phyloP scores from a whole-genome alignment of 352 stramenopile genomes.

The Phytophthora crassamura region DNA sequence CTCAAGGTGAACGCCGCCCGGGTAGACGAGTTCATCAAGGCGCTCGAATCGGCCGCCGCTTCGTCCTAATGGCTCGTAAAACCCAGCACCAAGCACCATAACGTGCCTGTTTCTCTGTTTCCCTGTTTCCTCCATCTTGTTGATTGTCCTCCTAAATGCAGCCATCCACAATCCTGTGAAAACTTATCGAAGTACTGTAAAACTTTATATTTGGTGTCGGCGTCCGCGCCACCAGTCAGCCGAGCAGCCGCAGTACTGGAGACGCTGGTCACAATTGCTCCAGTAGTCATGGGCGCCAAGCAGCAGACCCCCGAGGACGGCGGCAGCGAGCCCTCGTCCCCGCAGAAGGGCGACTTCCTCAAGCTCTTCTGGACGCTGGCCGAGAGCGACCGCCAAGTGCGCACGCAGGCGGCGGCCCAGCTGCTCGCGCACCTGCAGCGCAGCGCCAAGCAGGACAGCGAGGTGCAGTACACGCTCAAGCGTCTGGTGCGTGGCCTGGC shows the following conservation, averaged over 20 bases:
- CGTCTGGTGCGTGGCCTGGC: conserved; percentile 90
- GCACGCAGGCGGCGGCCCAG: conserved; percentile 64
- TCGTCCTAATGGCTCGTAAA: conserved; percentile 23
- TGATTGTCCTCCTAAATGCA: not conserved
- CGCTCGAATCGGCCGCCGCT: conserved; percentile 48
- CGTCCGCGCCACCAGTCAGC: conserved; percentile 42
- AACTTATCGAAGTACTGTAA: no score
- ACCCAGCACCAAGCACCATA: no score
- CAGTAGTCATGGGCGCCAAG: conserved; percentile 43
- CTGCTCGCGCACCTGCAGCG: conserved; percentile 59
- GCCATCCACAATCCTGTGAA: no score
- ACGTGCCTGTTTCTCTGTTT: no score
- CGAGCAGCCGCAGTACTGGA: conserved; percentile 7
- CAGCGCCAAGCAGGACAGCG: conserved; percentile 39
- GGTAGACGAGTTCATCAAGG: conserved; percentile 68
- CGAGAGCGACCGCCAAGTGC: conserved; percentile 70
- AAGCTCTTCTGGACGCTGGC: conserved; percentile 91
- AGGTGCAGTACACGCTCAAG: conserved; percentile 92
- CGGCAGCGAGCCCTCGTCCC: conserved; percentile 18
- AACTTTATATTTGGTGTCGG: not conserved
- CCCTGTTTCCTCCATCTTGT: no score
- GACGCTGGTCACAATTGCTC: conserved; percentile 35
- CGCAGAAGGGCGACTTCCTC: conserved; percentile 73
- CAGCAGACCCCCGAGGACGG: conserved; percentile 29
- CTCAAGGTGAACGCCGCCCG: conserved; percentile 77